These are phyloP conservation scores for Lomentospora prolificans DNA, from an alignment of 2,329 filamentous ascomycete species.

Conservation along the genomic window DNA sequence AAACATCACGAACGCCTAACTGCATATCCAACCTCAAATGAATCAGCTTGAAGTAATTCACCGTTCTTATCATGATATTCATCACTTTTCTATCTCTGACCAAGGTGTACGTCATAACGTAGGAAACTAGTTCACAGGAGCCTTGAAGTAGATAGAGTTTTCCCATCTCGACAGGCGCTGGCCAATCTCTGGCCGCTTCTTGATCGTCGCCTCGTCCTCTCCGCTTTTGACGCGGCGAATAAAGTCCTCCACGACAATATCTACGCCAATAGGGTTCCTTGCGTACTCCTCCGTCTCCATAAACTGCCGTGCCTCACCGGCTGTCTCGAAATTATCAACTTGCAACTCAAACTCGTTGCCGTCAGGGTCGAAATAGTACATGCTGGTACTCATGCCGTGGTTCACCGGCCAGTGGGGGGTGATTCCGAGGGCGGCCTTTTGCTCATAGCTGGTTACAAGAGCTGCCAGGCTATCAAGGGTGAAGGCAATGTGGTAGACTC, in stretches of 20 bases:
- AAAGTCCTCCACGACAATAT: conserved; percentile 10
- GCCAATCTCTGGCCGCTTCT: conserved; percentile 11
- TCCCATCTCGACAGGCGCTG: conserved; percentile 8
- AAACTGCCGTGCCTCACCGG: conserved; percentile 26
- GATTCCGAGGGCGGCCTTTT: conserved; percentile 25
- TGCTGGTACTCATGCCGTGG: conserved; percentile 34
- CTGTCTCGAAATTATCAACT: conserved; percentile 30
- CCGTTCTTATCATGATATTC: too few species aligned
- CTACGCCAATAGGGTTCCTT: conserved; percentile 24
- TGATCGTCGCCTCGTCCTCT: conserved; percentile 6
- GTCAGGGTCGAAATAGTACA: conserved; percentile 40
- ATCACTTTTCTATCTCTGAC: too few species aligned
- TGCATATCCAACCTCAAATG: too few species aligned
- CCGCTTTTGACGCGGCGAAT: conserved; percentile 8
- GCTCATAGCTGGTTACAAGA: conserved; percentile 24
- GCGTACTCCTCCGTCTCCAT: conserved; percentile 26
- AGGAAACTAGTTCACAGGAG: neutral
- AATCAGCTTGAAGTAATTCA: too few species aligned
- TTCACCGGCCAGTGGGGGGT: conserved; percentile 33
- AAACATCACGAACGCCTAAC: too few species aligned
- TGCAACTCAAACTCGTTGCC: conserved; percentile 37
- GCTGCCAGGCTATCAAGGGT: conserved; percentile 24
- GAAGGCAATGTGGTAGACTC: conserved; percentile 33
- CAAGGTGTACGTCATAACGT: too few species aligned
- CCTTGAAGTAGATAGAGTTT: conserved; percentile 6